Evolutionary conservation across 257 asterid genomes (phyloP).

Genomic region (Solanum arcanum): DNA sequence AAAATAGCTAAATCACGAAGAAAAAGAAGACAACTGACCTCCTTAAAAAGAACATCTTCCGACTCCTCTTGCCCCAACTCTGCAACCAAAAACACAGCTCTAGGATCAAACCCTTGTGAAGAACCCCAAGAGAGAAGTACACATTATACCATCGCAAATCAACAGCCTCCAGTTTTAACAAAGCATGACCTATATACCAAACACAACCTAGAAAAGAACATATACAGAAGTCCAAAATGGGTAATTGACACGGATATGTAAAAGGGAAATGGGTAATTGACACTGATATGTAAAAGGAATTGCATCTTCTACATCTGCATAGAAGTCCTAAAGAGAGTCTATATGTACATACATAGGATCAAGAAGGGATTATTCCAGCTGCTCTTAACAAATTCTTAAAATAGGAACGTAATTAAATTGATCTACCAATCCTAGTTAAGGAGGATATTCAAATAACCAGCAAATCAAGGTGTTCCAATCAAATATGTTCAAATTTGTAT

Average conservation of each 20-base stretch:
- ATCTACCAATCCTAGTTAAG: neutral
- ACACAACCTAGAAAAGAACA: neutral
- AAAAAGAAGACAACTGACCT: slow-evolving; percentile 32
- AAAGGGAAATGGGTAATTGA: neutral
- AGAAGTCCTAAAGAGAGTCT: neutral
- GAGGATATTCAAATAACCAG: neutral
- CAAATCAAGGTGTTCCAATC: neutral
- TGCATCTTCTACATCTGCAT: neutral
- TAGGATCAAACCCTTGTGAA: neutral
- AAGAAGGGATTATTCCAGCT: neutral
- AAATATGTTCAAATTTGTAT: neutral
- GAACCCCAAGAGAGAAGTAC: neutral
- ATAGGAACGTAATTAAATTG: neutral
- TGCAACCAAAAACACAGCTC: slow-evolving; percentile 35
- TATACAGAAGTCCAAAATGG: neutral
- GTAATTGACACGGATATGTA: neutral
- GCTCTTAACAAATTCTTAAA: neutral
- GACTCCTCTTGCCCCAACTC: slow-evolving; percentile 82
- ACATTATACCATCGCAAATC: neutral
- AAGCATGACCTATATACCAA: neutral
- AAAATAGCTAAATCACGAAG: neutral
- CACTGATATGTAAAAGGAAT: neutral
- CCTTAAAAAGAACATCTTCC: slow-evolving; percentile 88
- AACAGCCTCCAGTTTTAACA: neutral
- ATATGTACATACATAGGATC: neutral